Evolutionary conservation across 805 yeast species (phyloP), one percentile per base, ranked within the genome.

Genomic region (Ogataea henricii): DNA sequence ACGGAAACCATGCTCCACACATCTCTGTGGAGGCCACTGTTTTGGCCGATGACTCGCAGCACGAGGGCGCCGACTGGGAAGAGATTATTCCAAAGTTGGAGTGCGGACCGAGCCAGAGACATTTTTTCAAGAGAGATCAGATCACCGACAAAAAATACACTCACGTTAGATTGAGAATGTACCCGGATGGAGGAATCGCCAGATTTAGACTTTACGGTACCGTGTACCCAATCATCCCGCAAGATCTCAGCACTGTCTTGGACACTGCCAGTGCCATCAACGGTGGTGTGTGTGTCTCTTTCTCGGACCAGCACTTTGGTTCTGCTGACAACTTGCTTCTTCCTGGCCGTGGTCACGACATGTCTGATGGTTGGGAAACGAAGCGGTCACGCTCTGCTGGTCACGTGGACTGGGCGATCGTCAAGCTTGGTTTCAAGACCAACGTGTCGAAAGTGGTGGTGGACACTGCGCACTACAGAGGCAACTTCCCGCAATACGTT

Each of bases 311-410:
- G 71, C 98, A 91, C 70, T 92, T 92, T 63, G 96, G 97, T 32
- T 79, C 92, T 38, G 96, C 91, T 32, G 95, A 88, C 66, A 92
- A 92, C 70, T 72, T 92, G 52, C 71, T 92, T 48, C 73, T 92
- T 46, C 97, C 97, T 2, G 98, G 98, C 13, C 81, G 97, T 51
- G 99, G 99, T 44, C 80, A 77, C 59, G 97, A 92, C 67, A 92
- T 92, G 98, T 82, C 94, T 43, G 98, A 94, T 63, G 99, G 99
- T 12, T 92, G 99, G 99, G 99, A 92, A 66, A 92, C 99, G 20
- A 81, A 80, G 59, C 81, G 99, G 65, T 89, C 97, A 1, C 79
- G 98, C 65, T 74, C 71, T 10, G 79, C 83, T 3, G 90, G 88
- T 37, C 98, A 92, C 65, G 82, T 79, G 32, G 99, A 92, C 72